Evolutionary conservation across 352 stramenopile genomes (phyloP).

Genomic region (Globisporangium splendens): DNA sequence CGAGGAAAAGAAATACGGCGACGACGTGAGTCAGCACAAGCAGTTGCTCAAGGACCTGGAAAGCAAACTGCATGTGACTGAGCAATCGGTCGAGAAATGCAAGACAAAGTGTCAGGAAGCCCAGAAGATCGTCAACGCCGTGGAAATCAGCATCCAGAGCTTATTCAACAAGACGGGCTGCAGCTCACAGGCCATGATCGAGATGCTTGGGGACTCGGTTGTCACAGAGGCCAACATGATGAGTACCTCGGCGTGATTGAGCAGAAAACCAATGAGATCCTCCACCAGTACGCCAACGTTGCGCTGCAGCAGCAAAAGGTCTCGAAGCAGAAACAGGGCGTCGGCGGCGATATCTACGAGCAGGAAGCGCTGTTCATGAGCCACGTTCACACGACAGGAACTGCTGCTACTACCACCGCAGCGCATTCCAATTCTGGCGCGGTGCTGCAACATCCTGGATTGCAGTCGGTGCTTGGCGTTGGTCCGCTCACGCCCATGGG

Average conservation of each 20-base stretch:
- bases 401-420: constrained; percentile 8
- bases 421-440: too few species aligned
- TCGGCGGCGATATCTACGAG: constrained; percentile 27
- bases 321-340: constrained; percentile 11
- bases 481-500: constrained; percentile 88
- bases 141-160: constrained; percentile 82
- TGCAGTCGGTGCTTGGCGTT: constrained; percentile 78
- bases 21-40: constrained; percentile 89
- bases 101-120: constrained; percentile 88
- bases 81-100: constrained; percentile 87
- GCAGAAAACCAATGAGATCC: constrained; percentile 91
- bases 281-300: constrained; percentile 82
- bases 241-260: constrained; percentile 94
- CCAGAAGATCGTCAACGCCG: constrained; percentile 84
- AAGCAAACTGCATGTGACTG: constrained; percentile 61
- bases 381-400: constrained; percentile 9
- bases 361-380: constrained; percentile 38
- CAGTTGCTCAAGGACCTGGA: constrained; percentile 89
- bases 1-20: constrained; percentile 83
- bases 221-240: constrained; percentile 95
- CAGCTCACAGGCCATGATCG: constrained; percentile 74
- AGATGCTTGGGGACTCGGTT: constrained; percentile 81
- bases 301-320: constrained; percentile 36
- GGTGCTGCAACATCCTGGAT: constrained; percentile 18
- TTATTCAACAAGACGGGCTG: constrained; percentile 84